Evolutionary conservation across 2,329 filamentous ascomycete genomes (phyloP).

Genomic region (Aspergillus aculeatinus): DNA sequence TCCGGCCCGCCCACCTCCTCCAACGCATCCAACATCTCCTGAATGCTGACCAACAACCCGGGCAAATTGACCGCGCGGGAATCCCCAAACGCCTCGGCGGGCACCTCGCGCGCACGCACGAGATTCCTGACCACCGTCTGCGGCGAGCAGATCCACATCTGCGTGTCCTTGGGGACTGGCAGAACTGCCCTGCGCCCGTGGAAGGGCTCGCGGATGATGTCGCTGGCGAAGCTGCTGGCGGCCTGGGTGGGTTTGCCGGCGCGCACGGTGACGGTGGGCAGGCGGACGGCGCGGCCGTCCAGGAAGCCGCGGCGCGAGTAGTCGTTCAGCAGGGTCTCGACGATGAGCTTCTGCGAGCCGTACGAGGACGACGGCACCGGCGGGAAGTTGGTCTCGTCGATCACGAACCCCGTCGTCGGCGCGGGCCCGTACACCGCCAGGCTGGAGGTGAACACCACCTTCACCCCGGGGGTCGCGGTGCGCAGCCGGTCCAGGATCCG

Average conservation of each 20-base stretch:
- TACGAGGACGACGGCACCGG: constrained; percentile 52
- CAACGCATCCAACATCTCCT: constrained; percentile 61
- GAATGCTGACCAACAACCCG: constrained; percentile 57
- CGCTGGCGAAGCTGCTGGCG: constrained; percentile 53
- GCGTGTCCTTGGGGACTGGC: constrained; percentile 52
- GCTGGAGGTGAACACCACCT: constrained; percentile 51
- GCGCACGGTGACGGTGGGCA: constrained; percentile 54
- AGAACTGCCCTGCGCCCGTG: constrained; percentile 52
- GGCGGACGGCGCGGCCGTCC: constrained; percentile 47
- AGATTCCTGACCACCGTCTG: constrained; percentile 56
- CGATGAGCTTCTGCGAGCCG: constrained; percentile 53
- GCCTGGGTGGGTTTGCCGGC: constrained; percentile 53
- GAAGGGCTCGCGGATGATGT: constrained; percentile 55
- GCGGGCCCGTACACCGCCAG: constrained; percentile 54
- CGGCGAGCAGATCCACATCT: constrained; percentile 59
- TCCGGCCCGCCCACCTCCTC: constrained; percentile 57
- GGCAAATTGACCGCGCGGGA: constrained; percentile 55
- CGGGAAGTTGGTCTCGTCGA: constrained; percentile 48
- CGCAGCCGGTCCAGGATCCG: constrained; percentile 52
- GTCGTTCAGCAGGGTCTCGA: constrained; percentile 53
- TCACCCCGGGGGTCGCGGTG: constrained; percentile 45
- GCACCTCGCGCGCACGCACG: constrained; percentile 52
- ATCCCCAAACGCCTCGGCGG: constrained; percentile 53
- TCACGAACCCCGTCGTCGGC: constrained; percentile 40
- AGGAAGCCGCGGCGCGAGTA: constrained; percentile 53